Percentiles rank a stretch among this genome's conserved stretches.
phyloP scores from a whole-genome alignment of 1,284 basidiomycete genomes.

The Xerocomus alliaceus region DNA sequence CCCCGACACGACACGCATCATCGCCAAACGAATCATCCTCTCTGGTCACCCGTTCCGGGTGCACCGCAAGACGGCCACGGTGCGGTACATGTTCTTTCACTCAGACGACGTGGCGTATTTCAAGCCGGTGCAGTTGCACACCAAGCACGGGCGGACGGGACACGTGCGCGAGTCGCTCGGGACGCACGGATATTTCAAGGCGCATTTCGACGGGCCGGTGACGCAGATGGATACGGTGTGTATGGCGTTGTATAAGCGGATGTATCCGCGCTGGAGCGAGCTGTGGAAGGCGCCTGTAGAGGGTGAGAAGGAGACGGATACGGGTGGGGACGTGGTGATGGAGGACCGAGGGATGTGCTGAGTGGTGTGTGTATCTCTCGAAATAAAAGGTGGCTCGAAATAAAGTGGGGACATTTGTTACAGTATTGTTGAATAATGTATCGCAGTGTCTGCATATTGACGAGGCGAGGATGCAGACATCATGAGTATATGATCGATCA shows the following conservation, averaged over 20 bases:
- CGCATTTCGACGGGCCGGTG: conserved; percentile 93
- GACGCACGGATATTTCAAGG: conserved; percentile 98
- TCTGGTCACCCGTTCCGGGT: conserved; percentile 98
- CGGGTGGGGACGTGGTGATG: conserved; percentile 31
- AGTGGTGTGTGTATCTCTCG: too few relatives aligned
- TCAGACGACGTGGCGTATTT: conserved; percentile 92
- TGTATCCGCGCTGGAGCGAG: conserved; percentile 85
- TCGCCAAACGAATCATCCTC: conserved; percentile 91
- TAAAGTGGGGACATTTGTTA: too few relatives aligned
- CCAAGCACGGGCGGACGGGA: conserved; percentile 91
- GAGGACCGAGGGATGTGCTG: conserved; percentile 10
- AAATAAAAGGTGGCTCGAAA: too few relatives aligned
- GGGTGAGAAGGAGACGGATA: not conserved
- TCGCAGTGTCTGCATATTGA: too few relatives aligned
- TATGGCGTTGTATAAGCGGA: conserved; percentile 90
- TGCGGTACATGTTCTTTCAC: conserved; percentile 99
- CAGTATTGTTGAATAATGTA: too few relatives aligned
- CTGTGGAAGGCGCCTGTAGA: conserved; percentile 50
- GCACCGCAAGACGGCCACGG: conserved; percentile 96
- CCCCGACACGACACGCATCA: conserved; percentile 89
- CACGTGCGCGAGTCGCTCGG: conserved; percentile 95
- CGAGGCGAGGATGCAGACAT: too few relatives aligned
- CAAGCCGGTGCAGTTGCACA: conserved; percentile 91
- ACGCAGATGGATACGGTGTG: conserved; percentile 96
- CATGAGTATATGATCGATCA: too few relatives aligned